A percentile compares a stretch with the other conserved stretches of the same genome.
These are phyloP conservation scores for Debaryomyces nepalensis DNA, from an alignment of 1,139 yeast species.

Conservation along the genomic window DNA sequence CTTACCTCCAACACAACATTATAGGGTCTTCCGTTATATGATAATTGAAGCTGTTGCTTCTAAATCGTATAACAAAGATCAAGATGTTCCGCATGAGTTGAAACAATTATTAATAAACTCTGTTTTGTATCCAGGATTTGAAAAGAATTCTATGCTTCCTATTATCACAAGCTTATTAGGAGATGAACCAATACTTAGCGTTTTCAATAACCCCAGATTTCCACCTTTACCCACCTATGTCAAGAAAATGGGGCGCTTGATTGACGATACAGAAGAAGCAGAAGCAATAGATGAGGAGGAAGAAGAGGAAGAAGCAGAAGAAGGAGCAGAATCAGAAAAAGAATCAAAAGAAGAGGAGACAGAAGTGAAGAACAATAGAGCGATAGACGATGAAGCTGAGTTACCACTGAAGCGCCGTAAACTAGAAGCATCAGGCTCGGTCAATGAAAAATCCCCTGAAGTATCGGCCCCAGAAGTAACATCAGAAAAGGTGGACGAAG, in stretches of 20 bases:
- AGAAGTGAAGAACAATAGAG: slow-evolving; percentile 2
- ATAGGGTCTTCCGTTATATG: slow-evolving; percentile 61
- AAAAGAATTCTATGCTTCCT: slow-evolving; percentile 69
- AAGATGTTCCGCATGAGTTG: slow-evolving; percentile 35
- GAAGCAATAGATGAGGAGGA: slow-evolving; percentile 27
- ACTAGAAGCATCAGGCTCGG: neutral
- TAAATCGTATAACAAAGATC: slow-evolving; percentile 30
- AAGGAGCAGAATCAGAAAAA: neutral
- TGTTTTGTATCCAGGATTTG: slow-evolving; percentile 67
- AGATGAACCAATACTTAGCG: slow-evolving; percentile 48
- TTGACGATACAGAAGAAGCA: slow-evolving; percentile 24
- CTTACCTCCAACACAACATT: slow-evolving; percentile 66
- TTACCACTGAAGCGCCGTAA: slow-evolving; percentile 3
- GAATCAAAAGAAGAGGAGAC: neutral
- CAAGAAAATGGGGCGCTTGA: slow-evolving; percentile 20
- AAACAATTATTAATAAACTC: slow-evolving; percentile 51
- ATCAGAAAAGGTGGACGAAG: slow-evolving; percentile 3
- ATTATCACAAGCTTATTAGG: slow-evolving; percentile 61
- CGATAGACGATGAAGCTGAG: slow-evolving; percentile 13
- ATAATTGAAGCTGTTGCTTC: slow-evolving; percentile 51
- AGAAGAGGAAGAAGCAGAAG: slow-evolving; percentile 16
- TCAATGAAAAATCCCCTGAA: neutral
- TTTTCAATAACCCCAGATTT: slow-evolving; percentile 75
- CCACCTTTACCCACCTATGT: slow-evolving; percentile 61
- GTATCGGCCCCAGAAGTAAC: slow-evolving; percentile 5